phyloP scores from a whole-genome alignment of 2,329 filamentous ascomycete genomes.

The Malbranchea zuffiana region DNA sequence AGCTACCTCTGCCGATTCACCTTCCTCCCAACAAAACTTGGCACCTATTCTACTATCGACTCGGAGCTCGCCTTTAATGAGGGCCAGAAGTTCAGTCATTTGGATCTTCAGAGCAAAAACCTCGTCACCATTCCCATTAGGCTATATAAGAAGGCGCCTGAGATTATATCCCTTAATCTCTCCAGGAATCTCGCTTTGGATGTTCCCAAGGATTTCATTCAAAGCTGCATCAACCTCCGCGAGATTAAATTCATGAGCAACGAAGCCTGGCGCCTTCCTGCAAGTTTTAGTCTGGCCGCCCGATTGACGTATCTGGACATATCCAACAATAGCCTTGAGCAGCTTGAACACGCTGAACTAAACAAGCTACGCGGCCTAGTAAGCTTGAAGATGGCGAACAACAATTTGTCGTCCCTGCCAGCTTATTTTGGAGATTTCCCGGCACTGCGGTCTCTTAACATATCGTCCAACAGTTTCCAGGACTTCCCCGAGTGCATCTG shows the following conservation, averaged over 20 bases:
- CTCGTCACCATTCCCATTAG: slow-evolving; percentile 90
- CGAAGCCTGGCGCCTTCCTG: slow-evolving; percentile 74
- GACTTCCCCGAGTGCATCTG: slow-evolving; percentile 79
- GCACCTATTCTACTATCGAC: slow-evolving; percentile 61
- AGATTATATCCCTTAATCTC: slow-evolving; percentile 90
- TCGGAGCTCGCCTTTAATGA: slow-evolving; percentile 69
- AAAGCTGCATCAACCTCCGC: slow-evolving; percentile 77
- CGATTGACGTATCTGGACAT: slow-evolving; percentile 83
- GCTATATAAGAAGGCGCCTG: slow-evolving; percentile 78
- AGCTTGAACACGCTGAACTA: slow-evolving; percentile 75
- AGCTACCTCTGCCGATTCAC: slow-evolving; percentile 94
- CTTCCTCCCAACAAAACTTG: slow-evolving; percentile 81
- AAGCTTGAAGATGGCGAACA: slow-evolving; percentile 89
- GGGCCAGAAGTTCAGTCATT: slow-evolving; percentile 82
- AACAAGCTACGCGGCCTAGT: slow-evolving; percentile 63
- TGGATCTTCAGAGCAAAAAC: slow-evolving; percentile 82
- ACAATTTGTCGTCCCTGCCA: slow-evolving; percentile 69
- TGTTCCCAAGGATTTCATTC: slow-evolving; percentile 90
- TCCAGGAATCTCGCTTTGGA: slow-evolving; percentile 87
- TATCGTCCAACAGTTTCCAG: slow-evolving; percentile 86
- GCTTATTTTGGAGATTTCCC: slow-evolving; percentile 72
- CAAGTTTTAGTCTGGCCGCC: slow-evolving; percentile 69
- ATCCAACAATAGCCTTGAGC: slow-evolving; percentile 84
- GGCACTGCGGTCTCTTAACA: slow-evolving; percentile 68
- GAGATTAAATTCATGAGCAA: slow-evolving; percentile 97